A percentile compares a stretch with the other conserved stretches of the same genome.
Evolutionary conservation across 495 filamentous ascomycete genomes (phyloP).

Genomic region (Penicillium egyptiacum): DNA sequence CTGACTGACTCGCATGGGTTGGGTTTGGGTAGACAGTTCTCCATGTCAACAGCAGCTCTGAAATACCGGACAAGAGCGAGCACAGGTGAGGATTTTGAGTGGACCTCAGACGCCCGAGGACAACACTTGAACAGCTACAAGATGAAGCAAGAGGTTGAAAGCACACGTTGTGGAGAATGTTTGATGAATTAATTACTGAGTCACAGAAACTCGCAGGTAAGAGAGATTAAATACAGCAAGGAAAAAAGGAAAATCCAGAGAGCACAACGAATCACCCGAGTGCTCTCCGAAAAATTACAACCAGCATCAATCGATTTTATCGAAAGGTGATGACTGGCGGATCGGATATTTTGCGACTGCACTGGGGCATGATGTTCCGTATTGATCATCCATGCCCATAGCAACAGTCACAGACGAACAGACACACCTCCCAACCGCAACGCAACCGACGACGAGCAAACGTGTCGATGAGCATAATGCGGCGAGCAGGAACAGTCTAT

Average conservation of each 20-base stretch:
- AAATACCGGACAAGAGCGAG: background rate
- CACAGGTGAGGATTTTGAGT: background rate
- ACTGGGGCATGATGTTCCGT: background rate
- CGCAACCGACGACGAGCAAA: slow-evolving; percentile 13
- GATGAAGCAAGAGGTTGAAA: background rate
- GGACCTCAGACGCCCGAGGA: background rate
- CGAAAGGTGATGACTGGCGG: slow-evolving; percentile 5
- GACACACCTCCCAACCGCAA: background rate
- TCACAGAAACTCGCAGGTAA: slow-evolving; percentile 14
- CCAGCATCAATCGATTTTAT: slow-evolving; percentile 1
- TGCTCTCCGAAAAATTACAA: slow-evolving; percentile 16
- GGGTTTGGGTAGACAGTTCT: background rate
- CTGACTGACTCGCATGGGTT: background rate
- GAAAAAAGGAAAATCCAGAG: slow-evolving; percentile 8
- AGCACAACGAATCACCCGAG: slow-evolving; percentile 5
- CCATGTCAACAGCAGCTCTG: background rate
- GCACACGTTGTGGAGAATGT: slow-evolving; percentile 13
- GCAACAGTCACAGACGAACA: slow-evolving; percentile 10
- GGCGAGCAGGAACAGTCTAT: background rate
- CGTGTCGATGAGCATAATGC: slow-evolving; percentile 6
- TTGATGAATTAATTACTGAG: slow-evolving; percentile 26
- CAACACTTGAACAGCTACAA: slow-evolving; percentile 1
- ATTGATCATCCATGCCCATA: background rate
- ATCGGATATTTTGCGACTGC: slow-evolving; percentile 15
- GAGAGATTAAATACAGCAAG: slow-evolving; percentile 25